Evolutionary conservation across 257 asterid species (phyloP).

Genomic region (Ocimum tenuiflorum): DNA sequence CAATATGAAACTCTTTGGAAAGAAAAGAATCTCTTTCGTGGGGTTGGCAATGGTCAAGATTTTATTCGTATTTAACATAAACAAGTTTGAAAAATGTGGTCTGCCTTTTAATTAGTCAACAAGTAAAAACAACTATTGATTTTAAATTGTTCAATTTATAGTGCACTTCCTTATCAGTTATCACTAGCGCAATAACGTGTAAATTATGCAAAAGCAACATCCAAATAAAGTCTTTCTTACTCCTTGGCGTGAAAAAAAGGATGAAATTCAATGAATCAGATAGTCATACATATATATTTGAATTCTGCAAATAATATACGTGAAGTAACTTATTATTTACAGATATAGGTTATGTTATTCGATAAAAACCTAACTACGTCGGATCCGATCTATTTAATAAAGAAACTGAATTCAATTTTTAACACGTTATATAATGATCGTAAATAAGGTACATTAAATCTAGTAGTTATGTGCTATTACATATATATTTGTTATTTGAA

Average conservation of each 20-base stretch:
- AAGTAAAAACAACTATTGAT: not conserved
- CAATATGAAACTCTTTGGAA: no score
- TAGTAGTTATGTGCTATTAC: no score
- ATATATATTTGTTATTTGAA: no score
- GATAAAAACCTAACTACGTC: no score
- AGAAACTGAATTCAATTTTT: no score
- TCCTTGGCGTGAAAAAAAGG: not conserved
- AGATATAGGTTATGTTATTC: no score
- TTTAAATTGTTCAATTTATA: not conserved
- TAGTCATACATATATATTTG: not conserved
- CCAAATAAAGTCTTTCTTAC: not conserved
- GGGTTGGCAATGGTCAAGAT: not conserved
- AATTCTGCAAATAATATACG: no score
- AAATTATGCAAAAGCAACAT: constrained; percentile 8
- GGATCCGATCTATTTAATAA: no score
- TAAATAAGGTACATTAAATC: no score
- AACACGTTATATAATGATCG: no score
- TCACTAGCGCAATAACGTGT: constrained; percentile 1
- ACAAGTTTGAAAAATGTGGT: not conserved
- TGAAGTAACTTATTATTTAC: no score
- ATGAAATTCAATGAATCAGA: not conserved
- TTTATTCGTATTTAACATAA: not conserved
- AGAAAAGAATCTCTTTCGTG: no score
- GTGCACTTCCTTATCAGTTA: constrained; percentile 5
- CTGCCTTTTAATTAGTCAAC: not conserved